Percentiles rank a stretch among this genome's conserved stretches.
Evolutionary conservation across 441 rosid genomes (phyloP).

Genomic region (Kokia cookei): DNA sequence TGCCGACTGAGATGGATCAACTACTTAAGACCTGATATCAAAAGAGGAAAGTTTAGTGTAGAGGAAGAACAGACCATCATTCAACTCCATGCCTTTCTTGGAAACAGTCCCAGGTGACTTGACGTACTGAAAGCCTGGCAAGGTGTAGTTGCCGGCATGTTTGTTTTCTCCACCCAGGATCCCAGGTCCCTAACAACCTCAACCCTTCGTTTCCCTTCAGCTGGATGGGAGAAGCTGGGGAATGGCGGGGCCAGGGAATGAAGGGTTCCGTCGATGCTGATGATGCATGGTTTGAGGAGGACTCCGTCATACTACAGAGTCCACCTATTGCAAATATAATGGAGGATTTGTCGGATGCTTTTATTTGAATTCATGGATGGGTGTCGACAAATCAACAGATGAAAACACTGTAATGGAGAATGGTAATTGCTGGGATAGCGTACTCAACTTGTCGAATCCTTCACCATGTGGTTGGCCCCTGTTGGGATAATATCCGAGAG

Average conservation of each 20-base stretch:
- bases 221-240: not conserved
- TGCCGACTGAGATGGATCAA: slow-evolving; percentile 47
- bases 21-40: slow-evolving; percentile 42
- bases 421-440: not conserved
- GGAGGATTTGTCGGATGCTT: not conserved
- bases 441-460: not conserved
- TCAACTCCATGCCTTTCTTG: slow-evolving; percentile 46
- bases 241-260: slow-evolving; percentile 5
- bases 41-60: slow-evolving; percentile 43
- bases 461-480: not conserved
- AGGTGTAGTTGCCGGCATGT: slow-evolving; percentile 20
- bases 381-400: not conserved
- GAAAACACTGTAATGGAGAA: not conserved
- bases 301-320: not conserved
- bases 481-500: not conserved
- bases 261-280: not conserved
- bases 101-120: slow-evolving; percentile 32
- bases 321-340: not conserved
- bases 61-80: slow-evolving; percentile 43
- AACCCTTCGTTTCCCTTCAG: slow-evolving; percentile 13
- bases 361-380: not conserved
- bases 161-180: not conserved
- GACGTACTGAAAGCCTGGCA: slow-evolving; percentile 43
- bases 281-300: not conserved
- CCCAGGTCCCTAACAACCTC: slow-evolving; percentile 34